Evolutionary conservation across 257 asterid genomes (phyloP).

Genomic region (Nicotiana sylvestris): DNA sequence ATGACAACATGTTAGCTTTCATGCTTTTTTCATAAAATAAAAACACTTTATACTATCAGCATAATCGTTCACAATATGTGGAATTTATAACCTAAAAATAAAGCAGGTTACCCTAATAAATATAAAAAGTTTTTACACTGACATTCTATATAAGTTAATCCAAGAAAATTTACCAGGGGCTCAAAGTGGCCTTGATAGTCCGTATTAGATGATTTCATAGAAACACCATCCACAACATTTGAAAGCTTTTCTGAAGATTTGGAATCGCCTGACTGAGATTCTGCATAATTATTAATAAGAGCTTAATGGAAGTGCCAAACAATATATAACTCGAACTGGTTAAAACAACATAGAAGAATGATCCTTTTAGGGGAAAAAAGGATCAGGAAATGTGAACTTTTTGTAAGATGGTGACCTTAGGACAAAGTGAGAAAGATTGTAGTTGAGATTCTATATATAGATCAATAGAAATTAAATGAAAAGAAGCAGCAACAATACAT

Average conservation of each 20-base stretch:
- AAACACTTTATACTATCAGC: too few relatives aligned
- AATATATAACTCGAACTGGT: not conserved
- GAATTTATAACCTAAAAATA: not conserved
- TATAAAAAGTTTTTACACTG: not conserved
- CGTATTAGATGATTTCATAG: not conserved
- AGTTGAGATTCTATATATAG: not conserved
- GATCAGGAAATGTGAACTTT: not conserved
- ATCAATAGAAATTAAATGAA: not conserved
- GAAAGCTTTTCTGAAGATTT: slow-evolving; percentile 6
- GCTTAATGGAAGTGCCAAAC: not conserved
- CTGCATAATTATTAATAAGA: not conserved
- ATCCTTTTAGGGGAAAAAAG: not conserved
- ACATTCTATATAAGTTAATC: not conserved
- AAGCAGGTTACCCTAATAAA: too few relatives aligned
- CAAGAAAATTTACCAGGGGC: not conserved
- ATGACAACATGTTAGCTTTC: not conserved
- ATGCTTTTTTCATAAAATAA: not conserved
- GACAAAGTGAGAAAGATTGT: not conserved
- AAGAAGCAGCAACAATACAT: not conserved
- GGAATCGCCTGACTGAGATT: slow-evolving; percentile 9
- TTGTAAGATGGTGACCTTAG: not conserved
- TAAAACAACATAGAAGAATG: not conserved
- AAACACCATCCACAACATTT: not conserved
- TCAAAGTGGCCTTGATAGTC: slow-evolving; percentile 9
- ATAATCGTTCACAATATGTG: too few relatives aligned